phyloP scores from a whole-genome alignment of 2,329 filamentous ascomycete genomes.

The Epichloe coenophiala region DNA sequence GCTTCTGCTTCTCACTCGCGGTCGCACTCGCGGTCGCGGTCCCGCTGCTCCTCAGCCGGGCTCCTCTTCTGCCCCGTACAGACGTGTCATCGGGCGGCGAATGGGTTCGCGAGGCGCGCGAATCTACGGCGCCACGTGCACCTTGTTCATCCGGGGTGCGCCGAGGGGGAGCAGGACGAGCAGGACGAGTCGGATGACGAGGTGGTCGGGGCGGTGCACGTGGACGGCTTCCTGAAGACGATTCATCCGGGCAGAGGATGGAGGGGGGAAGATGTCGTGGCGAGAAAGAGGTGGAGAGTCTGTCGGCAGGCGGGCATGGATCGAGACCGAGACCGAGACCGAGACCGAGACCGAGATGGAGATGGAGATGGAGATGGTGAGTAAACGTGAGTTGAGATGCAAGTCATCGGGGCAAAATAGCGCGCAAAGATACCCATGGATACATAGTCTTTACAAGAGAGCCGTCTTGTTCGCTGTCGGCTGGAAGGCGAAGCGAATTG shows the following conservation, averaged over 20 bases:
- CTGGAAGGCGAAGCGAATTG: not conserved
- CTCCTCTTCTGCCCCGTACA: slow-evolving; percentile 24
- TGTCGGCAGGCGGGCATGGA: slow-evolving; percentile 8
- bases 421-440: not conserved
- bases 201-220: slow-evolving; percentile 49
- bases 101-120: slow-evolving; percentile 21
- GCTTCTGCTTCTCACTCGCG: not conserved
- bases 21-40: slow-evolving; percentile 8
- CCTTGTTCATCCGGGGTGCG: slow-evolving; percentile 24
- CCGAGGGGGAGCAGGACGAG: slow-evolving; percentile 17
- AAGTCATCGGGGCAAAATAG: not conserved
- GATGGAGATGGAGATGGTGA: slow-evolving; percentile 1
- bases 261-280: slow-evolving; percentile 23
- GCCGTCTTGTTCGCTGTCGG: not conserved
- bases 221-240: slow-evolving; percentile 52
- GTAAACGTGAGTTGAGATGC: not conserved
- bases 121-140: slow-evolving; percentile 27
- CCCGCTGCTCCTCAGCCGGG: slow-evolving; percentile 15
- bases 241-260: slow-evolving; percentile 36
- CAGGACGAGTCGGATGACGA: slow-evolving; percentile 33
- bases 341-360: not conserved
- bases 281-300: slow-evolving; percentile 17
- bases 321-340: no score
- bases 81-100: slow-evolving; percentile 22
- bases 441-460: not conserved